A percentile compares a stretch with the other conserved stretches of the same genome.
Evolutionary conservation across 805 yeast genomes (phyloP).

Genomic region (Peterozyma xylosa): DNA sequence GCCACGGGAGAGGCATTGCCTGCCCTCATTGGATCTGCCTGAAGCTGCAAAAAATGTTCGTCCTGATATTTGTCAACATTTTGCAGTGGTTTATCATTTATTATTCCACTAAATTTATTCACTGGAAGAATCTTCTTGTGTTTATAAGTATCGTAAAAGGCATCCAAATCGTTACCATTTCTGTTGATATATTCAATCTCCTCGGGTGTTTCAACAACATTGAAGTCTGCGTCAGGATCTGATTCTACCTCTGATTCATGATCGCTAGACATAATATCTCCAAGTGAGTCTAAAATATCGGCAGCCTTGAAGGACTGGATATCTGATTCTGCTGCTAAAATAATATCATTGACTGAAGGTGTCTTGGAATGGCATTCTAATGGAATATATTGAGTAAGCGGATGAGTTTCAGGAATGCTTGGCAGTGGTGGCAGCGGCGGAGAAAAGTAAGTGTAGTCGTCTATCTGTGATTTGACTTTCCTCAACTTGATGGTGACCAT

Average conservation of each 20-base stretch:
- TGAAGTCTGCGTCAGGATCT: constrained; percentile 1
- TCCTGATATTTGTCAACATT: background rate
- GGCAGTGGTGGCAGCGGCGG: background rate
- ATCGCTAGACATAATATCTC: background rate
- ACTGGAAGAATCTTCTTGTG: background rate
- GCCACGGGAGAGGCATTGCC: no score
- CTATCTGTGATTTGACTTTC: no score
- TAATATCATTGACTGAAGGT: background rate
- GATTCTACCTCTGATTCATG: constrained; percentile 2
- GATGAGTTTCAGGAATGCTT: background rate
- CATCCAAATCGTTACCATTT: constrained; percentile 1
- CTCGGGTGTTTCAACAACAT: constrained; percentile 2
- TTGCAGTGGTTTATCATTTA: background rate
- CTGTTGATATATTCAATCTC: constrained; percentile 5
- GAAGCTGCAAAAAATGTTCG: background rate
- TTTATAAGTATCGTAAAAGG: background rate
- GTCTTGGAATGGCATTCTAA: background rate
- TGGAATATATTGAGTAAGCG: background rate
- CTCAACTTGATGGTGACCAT: no score
- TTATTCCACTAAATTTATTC: background rate
- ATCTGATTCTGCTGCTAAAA: background rate
- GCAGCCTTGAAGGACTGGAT: background rate
- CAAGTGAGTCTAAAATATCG: background rate
- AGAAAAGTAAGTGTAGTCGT: no score
- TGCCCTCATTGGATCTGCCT: no score